Base-by-base conservation (phyloP, 2,329 filamentous ascomycete genomes). In the Colletotrichum shisoi region DNA sequence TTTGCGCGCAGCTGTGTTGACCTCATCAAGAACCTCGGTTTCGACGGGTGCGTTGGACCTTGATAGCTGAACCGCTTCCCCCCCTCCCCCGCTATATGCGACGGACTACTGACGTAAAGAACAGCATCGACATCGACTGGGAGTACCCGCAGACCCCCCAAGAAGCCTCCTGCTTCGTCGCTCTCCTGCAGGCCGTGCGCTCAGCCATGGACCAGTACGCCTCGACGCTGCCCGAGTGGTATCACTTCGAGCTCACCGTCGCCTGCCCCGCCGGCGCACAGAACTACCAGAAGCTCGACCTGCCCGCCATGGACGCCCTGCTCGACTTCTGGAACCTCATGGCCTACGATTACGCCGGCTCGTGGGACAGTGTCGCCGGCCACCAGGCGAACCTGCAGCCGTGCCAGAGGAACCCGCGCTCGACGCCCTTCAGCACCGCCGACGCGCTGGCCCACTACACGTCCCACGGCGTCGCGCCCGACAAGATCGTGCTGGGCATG, bases 401-500 rank as follows among this genome's bases (percentile, higher is more conserved):
- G 0, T 89, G 85, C 27, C 71, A 71, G 1, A 73, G 79, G 7
- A 85, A 88, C 73, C 86, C 91, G 0, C 71, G 77, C 1, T 82
- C 83, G 59, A 97, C 94, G 0, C 93, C 93, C 0, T 97, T 94
- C 80, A 92, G 86, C 78, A 92, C 91, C 3, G 81, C 86, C 4
- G 81, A 84, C 1, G 93, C 94, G 0, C 80, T 98, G 7, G 80
- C 87, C 13, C 84, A 87, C 72, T 98, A 97, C 79, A 81, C 85
- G 17, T 75, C 79, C 1, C 83, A 85, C 13, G 89, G 89, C 7
- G 88, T 97, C 0, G 74, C 84, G 0, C 75, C 88, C 0, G 75
- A 82, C 68, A 97, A 97, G 79, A 87, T 98, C 61, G 91, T 97
- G 3, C 78, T 97, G 15, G 94, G 94, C 3, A 94, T 97, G 91